Base-by-base conservation (phyloP, 352 stramenopile genomes). In the Phytophthora sp. region DNA sequence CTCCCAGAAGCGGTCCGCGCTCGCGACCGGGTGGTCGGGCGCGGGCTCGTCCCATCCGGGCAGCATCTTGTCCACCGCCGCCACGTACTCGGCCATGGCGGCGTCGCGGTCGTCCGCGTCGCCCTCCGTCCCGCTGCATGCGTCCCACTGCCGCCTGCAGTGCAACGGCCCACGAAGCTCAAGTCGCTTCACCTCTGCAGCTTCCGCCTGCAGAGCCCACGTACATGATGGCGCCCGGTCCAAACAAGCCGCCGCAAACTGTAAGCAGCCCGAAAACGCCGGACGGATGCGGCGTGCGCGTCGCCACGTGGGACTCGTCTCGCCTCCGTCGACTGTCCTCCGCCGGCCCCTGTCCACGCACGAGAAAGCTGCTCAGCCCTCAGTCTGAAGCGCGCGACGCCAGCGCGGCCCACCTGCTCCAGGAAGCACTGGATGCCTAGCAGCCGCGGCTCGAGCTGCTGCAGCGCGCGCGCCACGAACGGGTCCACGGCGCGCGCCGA, bases 371-470 rank as follows among this genome's bases (percentile, higher is more conserved):
- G 30, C n/a, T 15, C 46, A 11, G 34, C 2, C n/a, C 12, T 57
- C 46, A 69, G 61, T 41, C 23, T 43, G 21, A 11, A 53, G 32
- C 13, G 21, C 32, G 43, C 23, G 41, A 5, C 5, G 12, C 13
- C 32, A 51, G 18, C 1, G 20, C n/a, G 21, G 44, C 23, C 30
- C 39, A 87, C 82, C 66, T 93, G 79, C 56, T 93, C 74, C 8
- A 93, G 31, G 53, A 79, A 90, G 69, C 79, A 91, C 70, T 89
- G 82, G 38, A 93, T 81, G 44, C 82, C 85, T 49, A 89, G 69
- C 41, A 91, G 64, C 4, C 65, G 58, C 24, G 74, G 55, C 57
- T 93, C 84, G 31, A 87, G 63, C 26, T 82, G 61, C 37, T 88
- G 62, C 0, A 93, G 59, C 13, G 63, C 54, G 13, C 77, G 71